These are phyloP conservation scores for Deinandra increscens DNA, from an alignment of 129 eudicot species.

Conservation along the genomic window DNA sequence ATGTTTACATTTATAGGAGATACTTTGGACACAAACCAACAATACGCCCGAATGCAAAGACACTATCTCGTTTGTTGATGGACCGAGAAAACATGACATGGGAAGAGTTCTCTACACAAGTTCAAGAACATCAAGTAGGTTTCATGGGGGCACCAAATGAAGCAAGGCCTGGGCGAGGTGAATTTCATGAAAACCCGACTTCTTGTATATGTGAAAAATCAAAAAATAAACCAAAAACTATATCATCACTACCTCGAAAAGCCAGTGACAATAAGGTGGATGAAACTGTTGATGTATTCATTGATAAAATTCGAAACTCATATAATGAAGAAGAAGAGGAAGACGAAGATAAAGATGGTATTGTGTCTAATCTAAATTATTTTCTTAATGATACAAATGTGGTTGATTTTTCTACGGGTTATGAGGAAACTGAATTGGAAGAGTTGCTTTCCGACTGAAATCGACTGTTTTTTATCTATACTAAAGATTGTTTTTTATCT, in stretches of 20 bases:
- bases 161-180: conserved; percentile 77
- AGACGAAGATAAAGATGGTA: conserved; percentile 57
- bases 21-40: conserved; percentile 89
- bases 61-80: conserved; percentile 44
- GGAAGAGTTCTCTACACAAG: conserved; percentile 61
- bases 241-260: conserved; percentile 37
- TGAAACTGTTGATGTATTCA: conserved; percentile 35
- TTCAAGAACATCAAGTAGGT: conserved; percentile 51
- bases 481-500: not conserved
- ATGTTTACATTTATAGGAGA: conserved; percentile 47
- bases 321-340: conserved; percentile 58
- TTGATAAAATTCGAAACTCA: conserved; percentile 51
- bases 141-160: conserved; percentile 90
- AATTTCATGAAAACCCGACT: conserved; percentile 77
- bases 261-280: conserved; percentile 29
- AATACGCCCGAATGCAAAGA: conserved; percentile 80
- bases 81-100: conserved; percentile 69
- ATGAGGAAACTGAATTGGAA: conserved; percentile 82
- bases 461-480: not conserved
- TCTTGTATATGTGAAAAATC: conserved; percentile 69
- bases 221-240: conserved; percentile 36
- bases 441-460: conserved; percentile 77
- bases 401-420: conserved; percentile 39
- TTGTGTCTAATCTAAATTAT: conserved; percentile 33
- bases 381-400: conserved; percentile 48